Evolutionary conservation across 192 early-diverging fungal genomes (phyloP).

Genomic region (Linnemannia elongata): DNA sequence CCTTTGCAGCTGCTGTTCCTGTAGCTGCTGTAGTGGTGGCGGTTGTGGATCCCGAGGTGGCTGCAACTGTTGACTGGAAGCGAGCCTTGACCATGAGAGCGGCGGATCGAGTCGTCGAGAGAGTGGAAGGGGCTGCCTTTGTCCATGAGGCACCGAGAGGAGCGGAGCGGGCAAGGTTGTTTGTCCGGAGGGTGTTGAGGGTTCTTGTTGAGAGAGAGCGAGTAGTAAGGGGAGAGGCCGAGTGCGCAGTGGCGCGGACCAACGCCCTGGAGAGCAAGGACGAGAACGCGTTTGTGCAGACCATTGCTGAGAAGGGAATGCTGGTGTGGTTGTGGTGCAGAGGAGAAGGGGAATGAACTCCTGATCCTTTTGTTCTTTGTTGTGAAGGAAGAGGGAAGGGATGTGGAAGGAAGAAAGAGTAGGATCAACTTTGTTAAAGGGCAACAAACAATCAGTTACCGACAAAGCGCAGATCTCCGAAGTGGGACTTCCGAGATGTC

Average conservation of each 20-base stretch:
- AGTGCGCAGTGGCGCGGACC: slow-evolving; percentile 36
- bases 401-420: neutral
- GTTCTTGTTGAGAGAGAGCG: slow-evolving; percentile 20
- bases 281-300: slow-evolving; percentile 53
- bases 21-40: slow-evolving; percentile 10
- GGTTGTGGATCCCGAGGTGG: slow-evolving; percentile 7
- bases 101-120: slow-evolving; percentile 11
- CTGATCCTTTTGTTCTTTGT: neutral
- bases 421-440: neutral
- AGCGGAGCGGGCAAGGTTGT: neutral
- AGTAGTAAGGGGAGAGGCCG: slow-evolving; percentile 1
- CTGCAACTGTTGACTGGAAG: slow-evolving; percentile 42
- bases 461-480: too few species aligned
- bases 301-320: slow-evolving; percentile 14
- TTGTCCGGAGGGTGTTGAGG: slow-evolving; percentile 3
- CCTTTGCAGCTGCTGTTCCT: neutral
- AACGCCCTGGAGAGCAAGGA: slow-evolving; percentile 39
- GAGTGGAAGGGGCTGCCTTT: slow-evolving; percentile 2
- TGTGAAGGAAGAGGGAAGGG: neutral
- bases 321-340: neutral
- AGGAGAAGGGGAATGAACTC: neutral
- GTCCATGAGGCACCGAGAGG: neutral
- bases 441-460: neutral
- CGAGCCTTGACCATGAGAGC: slow-evolving; percentile 43
- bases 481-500: too few species aligned